Evolutionary conservation across 139 green algal species (phyloP).

Genomic region (Penium margaritaceum): DNA sequence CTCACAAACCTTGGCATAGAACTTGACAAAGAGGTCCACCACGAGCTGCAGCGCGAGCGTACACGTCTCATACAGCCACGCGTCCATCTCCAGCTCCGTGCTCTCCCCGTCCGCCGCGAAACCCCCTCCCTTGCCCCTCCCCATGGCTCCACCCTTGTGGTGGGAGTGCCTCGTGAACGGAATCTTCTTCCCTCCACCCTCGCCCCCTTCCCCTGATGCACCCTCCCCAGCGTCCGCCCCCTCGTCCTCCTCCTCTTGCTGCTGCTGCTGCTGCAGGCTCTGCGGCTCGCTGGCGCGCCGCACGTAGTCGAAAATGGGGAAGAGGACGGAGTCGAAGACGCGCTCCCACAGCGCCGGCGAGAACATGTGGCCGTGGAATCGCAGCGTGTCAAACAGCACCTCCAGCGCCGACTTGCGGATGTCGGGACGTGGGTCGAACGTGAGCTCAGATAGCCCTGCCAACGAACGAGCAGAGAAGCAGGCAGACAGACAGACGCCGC

Average conservation of each 20-base stretch:
- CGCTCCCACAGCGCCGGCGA: constrained; percentile 81
- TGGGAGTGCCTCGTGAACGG: not conserved
- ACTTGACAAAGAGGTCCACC: constrained; percentile 83
- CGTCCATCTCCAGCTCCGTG: constrained; percentile 45
- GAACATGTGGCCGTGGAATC: constrained; percentile 85
- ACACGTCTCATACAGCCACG: constrained; percentile 95
- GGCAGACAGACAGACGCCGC: constrained; percentile 77
- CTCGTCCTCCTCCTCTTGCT: not conserved
- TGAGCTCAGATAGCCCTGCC: constrained; percentile 83
- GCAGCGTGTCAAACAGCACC: constrained; percentile 88
- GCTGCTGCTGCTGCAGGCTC: not conserved
- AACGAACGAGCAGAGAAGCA: not conserved
- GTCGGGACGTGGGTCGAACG: constrained; percentile 84
- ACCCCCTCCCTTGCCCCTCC: no score
- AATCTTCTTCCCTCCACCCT: not conserved
- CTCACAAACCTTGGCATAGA: constrained; percentile 63
- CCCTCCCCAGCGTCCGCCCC: not conserved
- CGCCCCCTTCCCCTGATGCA: not conserved
- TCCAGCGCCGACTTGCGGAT: constrained; percentile 64
- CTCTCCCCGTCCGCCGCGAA: no score
- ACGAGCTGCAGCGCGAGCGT: constrained; percentile 90
- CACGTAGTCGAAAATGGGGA: constrained; percentile 97
- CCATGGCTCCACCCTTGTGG: not conserved
- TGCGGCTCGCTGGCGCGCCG: constrained; percentile 52
- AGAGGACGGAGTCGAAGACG: constrained; percentile 87